A percentile compares a stretch with the other conserved stretches of the same genome.
Evolutionary conservation across 129 eudicot species (phyloP).

Genomic region (Chrysanthemum lavandulifolium): DNA sequence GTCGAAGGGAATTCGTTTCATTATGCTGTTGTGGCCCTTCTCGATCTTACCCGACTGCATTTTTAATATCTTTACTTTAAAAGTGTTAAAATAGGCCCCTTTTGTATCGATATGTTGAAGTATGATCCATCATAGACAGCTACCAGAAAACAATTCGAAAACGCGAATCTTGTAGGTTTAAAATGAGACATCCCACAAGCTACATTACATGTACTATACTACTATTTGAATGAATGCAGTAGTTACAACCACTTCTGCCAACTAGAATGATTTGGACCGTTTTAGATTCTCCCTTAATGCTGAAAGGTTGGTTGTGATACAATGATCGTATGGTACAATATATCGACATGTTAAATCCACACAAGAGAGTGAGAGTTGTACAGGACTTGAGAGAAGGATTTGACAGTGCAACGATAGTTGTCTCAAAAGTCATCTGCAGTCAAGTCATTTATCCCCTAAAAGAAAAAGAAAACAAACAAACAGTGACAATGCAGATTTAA

Average conservation of each 20-base stretch:
- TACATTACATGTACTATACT: conserved; percentile 12
- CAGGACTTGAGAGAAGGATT: conserved; percentile 9
- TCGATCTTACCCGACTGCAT: conserved; percentile 16
- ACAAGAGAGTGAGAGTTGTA: neutral
- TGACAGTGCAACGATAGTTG: conserved; percentile 15
- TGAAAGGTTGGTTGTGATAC: conserved; percentile 1
- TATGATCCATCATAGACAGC: neutral
- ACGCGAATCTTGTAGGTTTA: neutral
- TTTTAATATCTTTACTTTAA: neutral
- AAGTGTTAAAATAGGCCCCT: neutral
- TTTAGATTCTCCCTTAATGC: neutral
- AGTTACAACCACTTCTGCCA: conserved; percentile 16
- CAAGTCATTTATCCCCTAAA: neutral
- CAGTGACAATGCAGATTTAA: neutral
- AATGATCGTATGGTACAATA: too few relatives aligned
- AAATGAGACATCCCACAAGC: neutral
- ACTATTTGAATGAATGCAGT: conserved; percentile 18
- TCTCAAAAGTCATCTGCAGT: conserved; percentile 7
- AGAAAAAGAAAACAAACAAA: neutral
- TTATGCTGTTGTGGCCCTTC: neutral
- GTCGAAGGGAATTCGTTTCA: neutral
- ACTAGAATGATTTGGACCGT: conserved; percentile 12
- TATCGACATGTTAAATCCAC: neutral
- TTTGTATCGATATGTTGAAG: neutral
- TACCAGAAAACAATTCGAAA: neutral